These are phyloP conservation scores for Bryoglossum gracile DNA, from an alignment of 495 filamentous ascomycete genomes.

Conservation along the genomic window DNA sequence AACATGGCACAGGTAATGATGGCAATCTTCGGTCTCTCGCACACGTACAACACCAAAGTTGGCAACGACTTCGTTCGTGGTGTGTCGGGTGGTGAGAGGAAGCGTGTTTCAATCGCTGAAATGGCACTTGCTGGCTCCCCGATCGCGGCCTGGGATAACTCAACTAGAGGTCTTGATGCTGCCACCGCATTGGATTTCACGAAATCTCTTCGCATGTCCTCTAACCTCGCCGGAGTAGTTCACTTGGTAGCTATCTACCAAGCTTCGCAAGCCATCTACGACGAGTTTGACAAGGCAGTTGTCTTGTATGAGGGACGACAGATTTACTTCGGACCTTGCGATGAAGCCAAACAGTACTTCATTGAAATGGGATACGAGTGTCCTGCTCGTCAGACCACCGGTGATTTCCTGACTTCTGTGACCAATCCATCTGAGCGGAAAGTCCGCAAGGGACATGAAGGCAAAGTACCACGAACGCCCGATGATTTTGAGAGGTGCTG, in stretches of 20 bases:
- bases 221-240: conserved; percentile 36
- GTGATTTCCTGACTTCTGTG: conserved; percentile 69
- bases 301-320: conserved; percentile 58
- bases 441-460: conserved; percentile 52
- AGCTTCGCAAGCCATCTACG: conserved; percentile 36
- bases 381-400: conserved; percentile 49
- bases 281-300: conserved; percentile 55
- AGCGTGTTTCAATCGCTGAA: conserved; percentile 50
- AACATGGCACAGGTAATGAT: conserved; percentile 64
- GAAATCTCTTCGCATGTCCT: conserved; percentile 38
- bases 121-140: conserved; percentile 41
- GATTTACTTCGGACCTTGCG: conserved; percentile 59
- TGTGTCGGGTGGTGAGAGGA: conserved; percentile 56
- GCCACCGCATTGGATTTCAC: conserved; percentile 44
- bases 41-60: conserved; percentile 63
- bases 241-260: conserved; percentile 48
- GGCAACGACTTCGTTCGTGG: conserved; percentile 78
- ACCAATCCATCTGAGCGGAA: conserved; percentile 59
- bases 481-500: conserved; percentile 62
- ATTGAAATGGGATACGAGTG: conserved; percentile 49
- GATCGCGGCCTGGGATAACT: conserved; percentile 50
- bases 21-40: conserved; percentile 64
- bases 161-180: conserved; percentile 47
- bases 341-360: conserved; percentile 55
- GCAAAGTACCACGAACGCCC: conserved; percentile 58